These are phyloP conservation scores for Russula sp. DNA, from an alignment of 768 basidiomycete genomes.

Conservation along the genomic window DNA sequence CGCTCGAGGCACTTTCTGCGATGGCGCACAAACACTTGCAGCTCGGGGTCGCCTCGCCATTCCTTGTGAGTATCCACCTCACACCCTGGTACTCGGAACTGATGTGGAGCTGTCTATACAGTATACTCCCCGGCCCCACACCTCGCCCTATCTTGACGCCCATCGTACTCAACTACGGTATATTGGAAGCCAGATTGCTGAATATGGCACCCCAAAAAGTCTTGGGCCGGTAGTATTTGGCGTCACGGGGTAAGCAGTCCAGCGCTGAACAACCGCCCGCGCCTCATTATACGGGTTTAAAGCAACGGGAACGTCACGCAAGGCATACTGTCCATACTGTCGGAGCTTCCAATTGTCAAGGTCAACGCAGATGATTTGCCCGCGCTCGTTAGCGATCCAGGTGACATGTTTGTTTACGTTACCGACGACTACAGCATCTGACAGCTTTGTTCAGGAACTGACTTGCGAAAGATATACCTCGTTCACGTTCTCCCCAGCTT, in stretches of 20 bases:
- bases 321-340: constrained; percentile 67
- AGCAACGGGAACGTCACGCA: constrained; percentile 80
- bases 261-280: neutral
- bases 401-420: constrained; percentile 32
- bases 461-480: constrained; percentile 65
- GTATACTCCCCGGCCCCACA: constrained; percentile 80
- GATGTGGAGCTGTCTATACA: constrained; percentile 26
- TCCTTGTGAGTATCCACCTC: constrained; percentile 52
- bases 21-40: constrained; percentile 77
- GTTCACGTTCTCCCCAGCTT: constrained; percentile 64
- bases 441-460: constrained; percentile 38
- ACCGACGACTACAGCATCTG: neutral
- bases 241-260: constrained; percentile 61
- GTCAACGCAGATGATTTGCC: constrained; percentile 54
- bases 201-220: constrained; percentile 51
- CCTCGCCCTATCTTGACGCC: constrained; percentile 49
- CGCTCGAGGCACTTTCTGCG: constrained; percentile 71
- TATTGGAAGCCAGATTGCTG: constrained; percentile 50
- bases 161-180: constrained; percentile 50
- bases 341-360: constrained; percentile 59
- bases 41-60: constrained; percentile 73
- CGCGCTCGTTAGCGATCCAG: constrained; percentile 45
- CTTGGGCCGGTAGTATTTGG: constrained; percentile 78
- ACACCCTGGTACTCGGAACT: neutral
- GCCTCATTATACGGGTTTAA: constrained; percentile 5